A percentile compares a stretch with the other conserved stretches of the same genome.
Conservation (phyloP, 768 basidiomycete species). For the Dioszegia hungarica region DNA sequence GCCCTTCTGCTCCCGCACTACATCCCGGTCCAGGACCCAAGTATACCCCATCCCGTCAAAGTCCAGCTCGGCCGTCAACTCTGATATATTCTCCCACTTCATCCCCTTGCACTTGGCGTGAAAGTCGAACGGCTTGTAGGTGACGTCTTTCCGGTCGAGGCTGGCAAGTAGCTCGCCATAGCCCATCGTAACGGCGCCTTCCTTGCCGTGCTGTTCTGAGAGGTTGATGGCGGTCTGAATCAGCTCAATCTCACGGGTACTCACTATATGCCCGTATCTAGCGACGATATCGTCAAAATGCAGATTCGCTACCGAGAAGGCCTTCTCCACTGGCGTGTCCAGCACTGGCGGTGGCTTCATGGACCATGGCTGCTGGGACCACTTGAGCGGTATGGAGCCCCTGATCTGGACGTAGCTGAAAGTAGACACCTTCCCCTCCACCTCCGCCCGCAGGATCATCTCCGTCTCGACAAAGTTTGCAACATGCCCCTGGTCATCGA, state of each 20-base stretch:
- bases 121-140: constrained; percentile 68
- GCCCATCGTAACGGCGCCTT: constrained; percentile 69
- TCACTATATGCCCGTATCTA: constrained; percentile 72
- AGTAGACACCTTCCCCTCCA: constrained; percentile 67
- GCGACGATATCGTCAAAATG: constrained; percentile 67
- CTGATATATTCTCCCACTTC: constrained; percentile 91
- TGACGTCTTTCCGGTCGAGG: constrained; percentile 45
- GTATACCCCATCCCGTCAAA: constrained; percentile 85
- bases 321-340: constrained; percentile 69
- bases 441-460: constrained; percentile 74
- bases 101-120: constrained; percentile 90
- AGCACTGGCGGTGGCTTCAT: constrained; percentile 83
- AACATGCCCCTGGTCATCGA: constrained; percentile 87
- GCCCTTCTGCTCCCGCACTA: constrained; percentile 76
- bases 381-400: constrained; percentile 90
- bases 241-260: constrained; percentile 27
- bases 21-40: constrained; percentile 67
- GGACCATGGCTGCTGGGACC: constrained; percentile 82
- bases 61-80: constrained; percentile 66
- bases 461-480: constrained; percentile 97
- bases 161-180: constrained; percentile 67
- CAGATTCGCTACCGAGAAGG: constrained; percentile 63
- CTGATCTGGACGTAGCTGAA: constrained; percentile 87
- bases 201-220: constrained; percentile 85
- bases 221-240: constrained; percentile 73